These are phyloP conservation scores for Pichia phayaonensis DNA, from an alignment of 805 yeast genomes.

Conservation along the genomic window DNA sequence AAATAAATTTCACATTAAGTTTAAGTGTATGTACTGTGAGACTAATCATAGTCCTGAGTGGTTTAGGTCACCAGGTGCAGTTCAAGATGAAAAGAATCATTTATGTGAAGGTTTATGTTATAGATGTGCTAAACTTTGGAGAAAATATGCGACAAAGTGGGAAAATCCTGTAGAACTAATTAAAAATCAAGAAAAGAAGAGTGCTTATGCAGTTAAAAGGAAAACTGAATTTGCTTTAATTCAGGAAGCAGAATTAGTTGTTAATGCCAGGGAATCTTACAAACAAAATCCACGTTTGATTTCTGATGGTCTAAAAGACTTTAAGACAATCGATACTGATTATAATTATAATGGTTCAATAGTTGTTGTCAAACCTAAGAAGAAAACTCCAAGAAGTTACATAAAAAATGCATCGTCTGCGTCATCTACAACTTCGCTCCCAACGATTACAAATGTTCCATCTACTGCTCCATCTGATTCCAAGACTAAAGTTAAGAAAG, in stretches of 20 bases:
- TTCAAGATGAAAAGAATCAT: conserved; percentile 27
- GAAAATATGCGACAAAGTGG: conserved; percentile 85
- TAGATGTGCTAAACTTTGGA: conserved; percentile 87
- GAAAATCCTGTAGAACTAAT: conserved; percentile 65
- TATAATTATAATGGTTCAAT: conserved; percentile 1
- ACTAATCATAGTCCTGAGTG: conserved; percentile 51
- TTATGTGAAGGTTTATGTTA: conserved; percentile 60
- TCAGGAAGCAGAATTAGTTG: conserved; percentile 51
- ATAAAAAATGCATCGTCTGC: neutral
- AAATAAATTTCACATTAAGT: conserved; percentile 29
- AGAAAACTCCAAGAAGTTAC: neutral
- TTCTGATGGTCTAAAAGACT: conserved; percentile 2
- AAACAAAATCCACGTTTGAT: conserved; percentile 15
- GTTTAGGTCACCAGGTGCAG: conserved; percentile 64
- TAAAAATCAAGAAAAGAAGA: conserved; percentile 35
- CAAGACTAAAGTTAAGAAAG: neutral
- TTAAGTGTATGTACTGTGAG: conserved; percentile 68
- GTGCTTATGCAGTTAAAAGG: conserved; percentile 33
- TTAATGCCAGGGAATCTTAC: conserved; percentile 39
- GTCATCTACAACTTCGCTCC: neutral
- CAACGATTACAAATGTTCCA: neutral
- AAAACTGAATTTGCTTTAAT: conserved; percentile 60
- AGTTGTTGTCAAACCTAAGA: conserved; percentile 2
- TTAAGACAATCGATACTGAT: conserved; percentile 12
- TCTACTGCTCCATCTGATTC: neutral